Percentiles rank a stretch among this genome's conserved stretches.
These are phyloP conservation scores for Lentinula guzmanii DNA, from an alignment of 768 basidiomycete genomes.

Conservation along the genomic window DNA sequence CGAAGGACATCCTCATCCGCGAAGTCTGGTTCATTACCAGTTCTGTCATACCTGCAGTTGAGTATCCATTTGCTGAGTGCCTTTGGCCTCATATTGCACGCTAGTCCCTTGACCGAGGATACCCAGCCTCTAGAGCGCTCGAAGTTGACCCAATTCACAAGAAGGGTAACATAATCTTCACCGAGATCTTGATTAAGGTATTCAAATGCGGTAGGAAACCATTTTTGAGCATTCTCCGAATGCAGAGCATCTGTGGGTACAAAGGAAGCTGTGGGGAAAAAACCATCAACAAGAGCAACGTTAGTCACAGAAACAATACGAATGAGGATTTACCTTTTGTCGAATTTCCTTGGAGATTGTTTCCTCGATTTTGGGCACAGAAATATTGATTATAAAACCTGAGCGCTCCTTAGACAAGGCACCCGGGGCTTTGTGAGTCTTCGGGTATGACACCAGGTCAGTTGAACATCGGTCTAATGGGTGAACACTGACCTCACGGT, in stretches of 20 bases:
- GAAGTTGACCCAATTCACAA: not conserved
- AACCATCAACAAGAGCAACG: not conserved
- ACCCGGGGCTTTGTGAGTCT: too few relatives aligned
- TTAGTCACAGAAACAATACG: not conserved
- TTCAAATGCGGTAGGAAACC: not conserved
- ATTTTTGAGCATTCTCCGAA: not conserved
- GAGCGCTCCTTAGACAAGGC: too few relatives aligned
- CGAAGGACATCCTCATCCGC: not conserved
- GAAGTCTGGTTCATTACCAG: not conserved
- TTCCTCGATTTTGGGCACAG: too few relatives aligned
- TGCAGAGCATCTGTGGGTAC: not conserved
- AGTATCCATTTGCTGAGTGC: not conserved
- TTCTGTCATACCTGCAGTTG: not conserved
- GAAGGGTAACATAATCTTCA: not conserved
- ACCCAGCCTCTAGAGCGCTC: not conserved
- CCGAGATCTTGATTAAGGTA: not conserved
- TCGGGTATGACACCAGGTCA: too few relatives aligned
- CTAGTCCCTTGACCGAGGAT: not conserved
- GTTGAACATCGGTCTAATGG: too few relatives aligned
- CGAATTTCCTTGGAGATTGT: not conserved
- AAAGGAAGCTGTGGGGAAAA: not conserved
- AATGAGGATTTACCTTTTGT: not conserved
- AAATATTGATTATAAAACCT: too few relatives aligned
- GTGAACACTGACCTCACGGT: too few relatives aligned
- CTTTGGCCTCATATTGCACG: not conserved